phyloP scores from a whole-genome alignment of 495 filamentous ascomycete genomes.

The Cudoniella acicularis region DNA sequence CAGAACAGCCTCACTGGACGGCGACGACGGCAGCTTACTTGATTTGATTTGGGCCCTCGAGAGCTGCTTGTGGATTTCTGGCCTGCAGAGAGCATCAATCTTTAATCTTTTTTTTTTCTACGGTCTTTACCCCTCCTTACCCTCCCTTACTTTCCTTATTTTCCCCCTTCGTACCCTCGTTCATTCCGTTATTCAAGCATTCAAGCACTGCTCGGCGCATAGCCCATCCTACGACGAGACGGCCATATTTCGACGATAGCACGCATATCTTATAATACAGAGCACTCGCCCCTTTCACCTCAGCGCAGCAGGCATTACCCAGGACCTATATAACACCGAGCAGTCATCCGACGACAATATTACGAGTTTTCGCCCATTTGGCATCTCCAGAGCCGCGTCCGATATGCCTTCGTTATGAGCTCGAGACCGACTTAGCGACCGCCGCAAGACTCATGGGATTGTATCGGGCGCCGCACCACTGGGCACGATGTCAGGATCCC shows the following conservation, averaged over 20 bases:
- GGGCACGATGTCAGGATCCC: constrained; percentile 5
- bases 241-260: background rate
- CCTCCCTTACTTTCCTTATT: constrained; percentile 20
- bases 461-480: background rate
- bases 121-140: constrained; percentile 25
- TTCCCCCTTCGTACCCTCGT: background rate
- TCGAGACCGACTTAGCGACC: background rate
- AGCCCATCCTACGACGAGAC: background rate
- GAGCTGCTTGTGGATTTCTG: too few species aligned
- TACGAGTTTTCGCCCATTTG: background rate
- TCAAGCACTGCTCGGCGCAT: background rate
- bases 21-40: background rate
- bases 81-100: background rate
- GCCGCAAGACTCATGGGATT: background rate
- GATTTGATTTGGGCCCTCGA: background rate
- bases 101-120: constrained; percentile 20
- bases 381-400: too few species aligned
- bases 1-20: background rate
- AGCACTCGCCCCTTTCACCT: background rate
- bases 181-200: background rate
- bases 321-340: background rate
- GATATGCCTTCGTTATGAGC: background rate
- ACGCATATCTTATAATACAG: background rate
- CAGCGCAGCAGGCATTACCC: background rate
- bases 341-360: background rate